A percentile compares a stretch with the other conserved stretches of the same genome.
These are phyloP conservation scores for Hypoxylon sp. DNA, from an alignment of 2,329 filamentous ascomycete species.

Conservation along the genomic window DNA sequence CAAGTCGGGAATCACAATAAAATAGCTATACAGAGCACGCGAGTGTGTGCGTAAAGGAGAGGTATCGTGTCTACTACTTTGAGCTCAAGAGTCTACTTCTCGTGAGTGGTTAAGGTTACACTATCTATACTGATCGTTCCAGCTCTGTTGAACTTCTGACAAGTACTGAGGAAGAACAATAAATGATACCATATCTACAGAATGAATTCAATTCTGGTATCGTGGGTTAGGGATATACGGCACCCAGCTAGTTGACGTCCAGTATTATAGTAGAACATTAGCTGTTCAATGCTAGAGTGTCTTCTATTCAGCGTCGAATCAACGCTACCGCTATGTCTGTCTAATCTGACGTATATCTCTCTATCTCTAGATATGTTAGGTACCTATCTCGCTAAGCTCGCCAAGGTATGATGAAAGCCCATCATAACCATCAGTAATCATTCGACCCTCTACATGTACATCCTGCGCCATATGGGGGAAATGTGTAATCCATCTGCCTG, in stretches of 20 bases:
- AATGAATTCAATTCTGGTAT: background rate
- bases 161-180: background rate
- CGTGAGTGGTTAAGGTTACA: background rate
- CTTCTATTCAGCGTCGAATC: background rate
- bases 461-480: background rate
- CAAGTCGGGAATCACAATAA: background rate
- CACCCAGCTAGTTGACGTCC: background rate
- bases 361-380: background rate
- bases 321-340: constrained; percentile 1
- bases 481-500: background rate
- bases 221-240: background rate
- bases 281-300: background rate
- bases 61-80: background rate
- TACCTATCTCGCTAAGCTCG: constrained; percentile 2
- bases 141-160: background rate
- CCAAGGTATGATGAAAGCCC: background rate
- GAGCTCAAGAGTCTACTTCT: background rate
- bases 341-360: constrained; percentile 13
- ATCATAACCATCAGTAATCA: background rate
- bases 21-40: background rate
- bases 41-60: background rate
- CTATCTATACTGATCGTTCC: background rate
- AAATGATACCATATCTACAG: background rate
- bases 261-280: background rate
- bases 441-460: constrained; percentile 6